phyloP scores from a whole-genome alignment of 352 stramenopile genomes.

The Globisporangium solare region DNA sequence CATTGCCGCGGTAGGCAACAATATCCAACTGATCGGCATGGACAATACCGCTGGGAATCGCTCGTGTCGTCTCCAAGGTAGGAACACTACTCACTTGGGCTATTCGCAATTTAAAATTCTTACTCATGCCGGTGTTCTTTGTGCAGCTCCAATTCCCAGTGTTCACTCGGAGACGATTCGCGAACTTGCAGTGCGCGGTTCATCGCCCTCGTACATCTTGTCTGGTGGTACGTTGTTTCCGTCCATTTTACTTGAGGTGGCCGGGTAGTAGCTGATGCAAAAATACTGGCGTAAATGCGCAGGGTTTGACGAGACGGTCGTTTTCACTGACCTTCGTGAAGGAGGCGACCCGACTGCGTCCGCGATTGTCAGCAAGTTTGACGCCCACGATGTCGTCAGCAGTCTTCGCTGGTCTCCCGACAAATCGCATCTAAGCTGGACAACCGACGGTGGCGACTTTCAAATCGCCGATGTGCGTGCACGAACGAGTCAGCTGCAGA shows the following conservation, averaged over 20 bases:
- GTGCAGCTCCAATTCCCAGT: slow-evolving; percentile 40
- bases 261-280: not conserved
- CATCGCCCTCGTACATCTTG: slow-evolving; percentile 23
- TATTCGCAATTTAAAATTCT: not conserved
- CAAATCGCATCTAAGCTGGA: slow-evolving; percentile 63
- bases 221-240: slow-evolving; percentile 28
- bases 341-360: slow-evolving; percentile 29
- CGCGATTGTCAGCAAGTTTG: slow-evolving; percentile 48
- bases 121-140: not conserved
- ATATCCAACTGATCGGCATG: slow-evolving; percentile 62
- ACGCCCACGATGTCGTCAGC: slow-evolving; percentile 75
- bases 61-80: slow-evolving; percentile 35
- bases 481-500: slow-evolving; percentile 29
- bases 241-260: not conserved
- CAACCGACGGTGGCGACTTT: slow-evolving; percentile 73
- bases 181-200: slow-evolving; percentile 45
- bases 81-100: not conserved
- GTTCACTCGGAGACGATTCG: slow-evolving; percentile 73
- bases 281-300: not conserved
- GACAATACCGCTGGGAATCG: slow-evolving; percentile 14
- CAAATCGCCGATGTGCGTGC: slow-evolving; percentile 53
- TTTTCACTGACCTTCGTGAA: slow-evolving; percentile 57
- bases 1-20: slow-evolving; percentile 59
- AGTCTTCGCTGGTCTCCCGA: slow-evolving; percentile 65
- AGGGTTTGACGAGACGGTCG: slow-evolving; percentile 79